A percentile compares a stretch with the other conserved stretches of the same genome.
phyloP scores from a whole-genome alignment of 164 flowering plant species.

The Chloranthus sessilifolius region DNA sequence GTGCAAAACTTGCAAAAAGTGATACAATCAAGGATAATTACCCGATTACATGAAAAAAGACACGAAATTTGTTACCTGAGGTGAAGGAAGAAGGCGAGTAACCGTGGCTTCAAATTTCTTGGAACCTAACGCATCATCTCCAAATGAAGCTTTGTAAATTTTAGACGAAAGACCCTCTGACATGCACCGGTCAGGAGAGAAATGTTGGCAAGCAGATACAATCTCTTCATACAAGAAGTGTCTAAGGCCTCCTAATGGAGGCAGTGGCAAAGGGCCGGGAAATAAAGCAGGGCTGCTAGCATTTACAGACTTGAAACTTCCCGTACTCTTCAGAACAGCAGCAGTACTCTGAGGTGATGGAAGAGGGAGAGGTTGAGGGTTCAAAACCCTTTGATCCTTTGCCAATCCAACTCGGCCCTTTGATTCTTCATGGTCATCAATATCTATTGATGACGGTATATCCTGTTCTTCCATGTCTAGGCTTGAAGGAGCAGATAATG shows the following conservation, averaged over 20 bases:
- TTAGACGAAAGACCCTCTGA: slow-evolving; percentile 78
- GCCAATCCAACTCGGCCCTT: slow-evolving; percentile 31
- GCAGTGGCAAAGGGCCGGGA: slow-evolving; percentile 88
- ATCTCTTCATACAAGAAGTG: slow-evolving; percentile 76
- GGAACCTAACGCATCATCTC: slow-evolving; percentile 56
- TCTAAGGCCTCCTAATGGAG: slow-evolving; percentile 57
- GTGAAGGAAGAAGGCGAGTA: slow-evolving; percentile 66
- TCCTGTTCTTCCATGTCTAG: slow-evolving; percentile 63
- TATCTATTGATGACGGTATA: slow-evolving; percentile 41
- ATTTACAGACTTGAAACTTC: slow-evolving; percentile 62
- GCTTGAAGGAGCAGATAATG: slow-evolving; percentile 86
- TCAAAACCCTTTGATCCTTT: slow-evolving; percentile 43
- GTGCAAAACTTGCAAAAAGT: too few species aligned
- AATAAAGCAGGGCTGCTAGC: slow-evolving; percentile 52
- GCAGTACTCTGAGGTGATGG: slow-evolving; percentile 66
- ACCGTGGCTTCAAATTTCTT: slow-evolving; percentile 85
- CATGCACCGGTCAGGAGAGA: slow-evolving; percentile 72
- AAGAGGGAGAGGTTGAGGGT: slow-evolving; percentile 92
- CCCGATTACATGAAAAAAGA: background rate
- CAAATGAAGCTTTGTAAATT: slow-evolving; percentile 76
- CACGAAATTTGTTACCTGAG: slow-evolving; percentile 43
- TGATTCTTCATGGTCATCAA: slow-evolving; percentile 60
- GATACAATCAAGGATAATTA: too few species aligned
- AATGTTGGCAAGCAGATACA: slow-evolving; percentile 64
- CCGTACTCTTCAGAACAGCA: slow-evolving; percentile 36